Percentiles rank a stretch among this genome's conserved stretches.
Evolutionary conservation across 2,329 filamentous ascomycete species (phyloP).

Genomic region (Pezicula radicicola): DNA sequence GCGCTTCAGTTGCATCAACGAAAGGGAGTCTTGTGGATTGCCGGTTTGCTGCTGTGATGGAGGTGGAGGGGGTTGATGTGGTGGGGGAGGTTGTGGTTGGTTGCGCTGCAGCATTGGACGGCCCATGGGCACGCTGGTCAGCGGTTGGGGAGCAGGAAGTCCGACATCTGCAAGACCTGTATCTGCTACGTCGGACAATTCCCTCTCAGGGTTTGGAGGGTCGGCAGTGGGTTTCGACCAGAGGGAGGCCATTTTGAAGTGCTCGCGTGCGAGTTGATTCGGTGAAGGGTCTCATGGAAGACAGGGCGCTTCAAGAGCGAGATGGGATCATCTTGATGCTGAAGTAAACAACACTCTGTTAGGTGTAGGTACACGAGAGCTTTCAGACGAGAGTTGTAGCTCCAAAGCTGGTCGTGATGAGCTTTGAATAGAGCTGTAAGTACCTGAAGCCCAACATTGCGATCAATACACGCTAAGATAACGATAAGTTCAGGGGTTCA

Average conservation of each 20-base stretch:
- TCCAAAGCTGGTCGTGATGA: too few relatives aligned
- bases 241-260: constrained; percentile 21
- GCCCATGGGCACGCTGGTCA: constrained; percentile 17
- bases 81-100: constrained; percentile 33
- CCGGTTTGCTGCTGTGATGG: constrained; percentile 24
- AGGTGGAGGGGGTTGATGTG: constrained; percentile 29
- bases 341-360: too few relatives aligned
- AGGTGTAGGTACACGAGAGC: too few relatives aligned
- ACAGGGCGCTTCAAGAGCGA: too few relatives aligned
- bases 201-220: constrained; percentile 10
- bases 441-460: too few relatives aligned
- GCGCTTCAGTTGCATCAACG: constrained; percentile 68
- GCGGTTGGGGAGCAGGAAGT: constrained; percentile 17
- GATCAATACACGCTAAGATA: too few relatives aligned
- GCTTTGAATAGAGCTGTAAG: too few relatives aligned
- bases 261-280: too few relatives aligned
- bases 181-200: constrained; percentile 36
- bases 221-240: constrained; percentile 17
- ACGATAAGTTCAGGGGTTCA: too few relatives aligned
- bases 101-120: constrained; percentile 32
- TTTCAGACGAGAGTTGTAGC: too few relatives aligned
- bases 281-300: too few relatives aligned
- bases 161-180: constrained; percentile 36
- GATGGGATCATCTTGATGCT: too few relatives aligned
- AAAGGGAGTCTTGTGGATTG: constrained; percentile 65